Evolutionary conservation across 23 red algal species (phyloP).

Genomic region (Rhodosorus marinus): DNA sequence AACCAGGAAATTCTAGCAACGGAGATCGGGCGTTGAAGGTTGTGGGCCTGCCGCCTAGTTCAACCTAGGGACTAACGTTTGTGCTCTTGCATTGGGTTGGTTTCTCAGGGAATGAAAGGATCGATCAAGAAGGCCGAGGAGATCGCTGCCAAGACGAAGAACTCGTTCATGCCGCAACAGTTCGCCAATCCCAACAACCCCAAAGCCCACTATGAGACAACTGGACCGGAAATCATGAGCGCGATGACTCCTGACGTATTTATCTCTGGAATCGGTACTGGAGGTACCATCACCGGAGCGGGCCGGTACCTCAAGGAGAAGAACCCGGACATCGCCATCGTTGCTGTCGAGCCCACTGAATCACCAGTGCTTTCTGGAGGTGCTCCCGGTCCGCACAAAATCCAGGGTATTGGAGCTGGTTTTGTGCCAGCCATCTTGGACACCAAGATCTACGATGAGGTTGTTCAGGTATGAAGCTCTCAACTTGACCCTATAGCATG

Average conservation of each 20-base stretch:
- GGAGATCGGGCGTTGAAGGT: no score
- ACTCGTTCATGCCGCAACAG: slow-evolving; percentile 34
- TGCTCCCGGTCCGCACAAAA: slow-evolving; percentile 16
- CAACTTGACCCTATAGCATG: no score
- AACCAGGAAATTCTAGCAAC: no score
- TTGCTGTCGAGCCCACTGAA: slow-evolving; percentile 22
- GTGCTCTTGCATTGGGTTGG: no score
- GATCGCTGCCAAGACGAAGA: slow-evolving; percentile 18
- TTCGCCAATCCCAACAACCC: slow-evolving; percentile 5
- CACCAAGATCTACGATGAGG: slow-evolving; percentile 10
- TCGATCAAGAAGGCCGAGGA: slow-evolving; percentile 73
- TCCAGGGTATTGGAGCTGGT: slow-evolving; percentile 30
- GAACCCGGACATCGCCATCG: background rate
- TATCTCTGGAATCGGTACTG: slow-evolving; percentile 23
- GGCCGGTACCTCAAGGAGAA: slow-evolving; percentile 11
- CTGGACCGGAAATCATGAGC: slow-evolving; percentile 14
- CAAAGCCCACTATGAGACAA: slow-evolving; percentile 20
- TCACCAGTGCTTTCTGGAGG: slow-evolving; percentile 8
- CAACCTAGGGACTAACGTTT: no score
- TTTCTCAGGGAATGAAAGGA: slow-evolving; percentile 90
- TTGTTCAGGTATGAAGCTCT: slow-evolving; percentile 14
- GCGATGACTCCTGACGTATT: slow-evolving; percentile 14
- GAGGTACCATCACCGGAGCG: slow-evolving; percentile 24
- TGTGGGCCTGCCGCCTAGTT: no score
- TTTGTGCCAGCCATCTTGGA: slow-evolving; percentile 31